Percentiles rank a stretch among this genome's conserved stretches.
Evolutionary conservation across 202 grass and related monocot genomes (phyloP).

Genomic region (Zoysia matrella): DNA sequence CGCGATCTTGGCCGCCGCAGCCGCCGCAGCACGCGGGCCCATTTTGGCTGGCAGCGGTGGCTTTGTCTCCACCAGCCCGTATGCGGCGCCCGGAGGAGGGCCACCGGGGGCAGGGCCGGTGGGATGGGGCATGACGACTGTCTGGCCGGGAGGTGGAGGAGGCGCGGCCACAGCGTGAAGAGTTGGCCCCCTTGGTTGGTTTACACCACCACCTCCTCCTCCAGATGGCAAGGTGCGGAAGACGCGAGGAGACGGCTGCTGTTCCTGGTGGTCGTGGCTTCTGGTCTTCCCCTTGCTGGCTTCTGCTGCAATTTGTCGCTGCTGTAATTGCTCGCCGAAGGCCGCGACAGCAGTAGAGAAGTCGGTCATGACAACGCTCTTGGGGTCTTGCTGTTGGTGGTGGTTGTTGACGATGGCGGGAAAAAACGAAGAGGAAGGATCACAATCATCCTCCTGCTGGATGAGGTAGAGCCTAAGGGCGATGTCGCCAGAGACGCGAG

Average conservation of each 20-base stretch:
- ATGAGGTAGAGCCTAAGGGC: slow-evolving; percentile 56
- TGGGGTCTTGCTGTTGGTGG: slow-evolving; percentile 2
- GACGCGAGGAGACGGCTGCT: background rate
- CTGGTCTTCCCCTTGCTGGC: slow-evolving; percentile 10
- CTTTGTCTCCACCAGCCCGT: slow-evolving; percentile 50
- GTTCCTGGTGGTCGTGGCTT: background rate
- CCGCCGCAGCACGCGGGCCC: slow-evolving; percentile 25
- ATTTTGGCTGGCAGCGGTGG: slow-evolving; percentile 47
- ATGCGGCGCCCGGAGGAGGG: background rate
- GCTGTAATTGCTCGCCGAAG: too few species aligned
- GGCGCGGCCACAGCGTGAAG: slow-evolving; percentile 46
- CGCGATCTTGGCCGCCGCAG: slow-evolving; percentile 60
- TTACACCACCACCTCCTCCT: background rate
- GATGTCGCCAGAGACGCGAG: slow-evolving; percentile 81
- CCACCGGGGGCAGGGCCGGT: background rate
- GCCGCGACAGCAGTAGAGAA: background rate
- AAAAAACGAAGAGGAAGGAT: background rate
- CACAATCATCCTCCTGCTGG: background rate
- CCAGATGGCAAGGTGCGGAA: slow-evolving; percentile 30
- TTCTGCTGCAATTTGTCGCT: too few species aligned
- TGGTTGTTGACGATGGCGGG: background rate
- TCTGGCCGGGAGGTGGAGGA: slow-evolving; percentile 19
- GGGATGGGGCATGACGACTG: slow-evolving; percentile 25
- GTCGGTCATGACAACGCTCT: slow-evolving; percentile 8
- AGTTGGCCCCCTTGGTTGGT: background rate